Percentiles rank a stretch among this genome's conserved stretches.
Conservation (phyloP, 1,139 yeast genomes). For the Hansenula sp. region DNA sequence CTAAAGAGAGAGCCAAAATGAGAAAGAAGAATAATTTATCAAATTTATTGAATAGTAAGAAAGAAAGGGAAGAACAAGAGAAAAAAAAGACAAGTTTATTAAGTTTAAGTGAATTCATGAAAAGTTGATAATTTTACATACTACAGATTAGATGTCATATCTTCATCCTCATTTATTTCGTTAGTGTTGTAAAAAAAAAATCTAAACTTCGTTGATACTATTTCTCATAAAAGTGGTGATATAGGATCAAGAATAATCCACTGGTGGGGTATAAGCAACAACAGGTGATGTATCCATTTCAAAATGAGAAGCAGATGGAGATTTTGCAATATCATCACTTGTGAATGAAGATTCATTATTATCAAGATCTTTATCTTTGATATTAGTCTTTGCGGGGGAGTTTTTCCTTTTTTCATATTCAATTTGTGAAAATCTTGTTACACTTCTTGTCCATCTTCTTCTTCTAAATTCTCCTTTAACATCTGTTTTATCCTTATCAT, state of each 20-base stretch:
- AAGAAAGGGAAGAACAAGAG: slow-evolving; percentile 33
- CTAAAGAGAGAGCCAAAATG: slow-evolving; percentile 34
- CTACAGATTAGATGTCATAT: neutral
- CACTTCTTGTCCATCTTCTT: slow-evolving; percentile 50
- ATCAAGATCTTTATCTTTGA: neutral
- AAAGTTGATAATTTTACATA: slow-evolving; percentile 12
- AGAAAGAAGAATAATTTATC: slow-evolving; percentile 30
- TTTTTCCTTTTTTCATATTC: neutral
- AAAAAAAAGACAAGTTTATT: slow-evolving; percentile 31
- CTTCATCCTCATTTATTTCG: neutral
- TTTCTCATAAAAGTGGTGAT: too few species aligned
- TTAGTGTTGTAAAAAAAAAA: too few species aligned
- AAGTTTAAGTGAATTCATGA: slow-evolving; percentile 48
- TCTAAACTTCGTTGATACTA: too few species aligned
- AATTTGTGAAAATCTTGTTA: slow-evolving; percentile 22
- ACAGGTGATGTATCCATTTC: neutral
- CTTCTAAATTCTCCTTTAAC: slow-evolving; percentile 36
- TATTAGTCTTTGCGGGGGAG: neutral
- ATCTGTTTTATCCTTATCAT: slow-evolving; percentile 38
- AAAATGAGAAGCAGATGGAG: neutral
- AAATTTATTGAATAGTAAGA: slow-evolving; percentile 39
- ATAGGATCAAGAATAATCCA: too few species aligned
- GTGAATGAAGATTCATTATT: neutral
- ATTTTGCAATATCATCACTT: neutral
- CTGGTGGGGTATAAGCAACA: neutral